Base-by-base conservation (phyloP, 306 rosid genomes). In the Trifolium fragiferum region DNA sequence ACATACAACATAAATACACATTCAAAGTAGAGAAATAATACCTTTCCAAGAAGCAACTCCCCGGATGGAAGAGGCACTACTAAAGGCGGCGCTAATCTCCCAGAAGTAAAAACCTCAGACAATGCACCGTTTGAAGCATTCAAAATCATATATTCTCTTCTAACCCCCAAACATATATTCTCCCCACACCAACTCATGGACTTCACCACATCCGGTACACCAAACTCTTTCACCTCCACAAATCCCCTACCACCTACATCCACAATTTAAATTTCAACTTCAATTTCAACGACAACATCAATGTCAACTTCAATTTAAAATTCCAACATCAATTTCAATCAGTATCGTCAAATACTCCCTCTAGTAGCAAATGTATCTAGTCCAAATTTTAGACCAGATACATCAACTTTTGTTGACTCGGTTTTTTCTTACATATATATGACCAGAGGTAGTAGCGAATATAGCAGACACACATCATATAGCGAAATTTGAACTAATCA, bases 31-130 rank as follows among this genome's bases (percentile, higher is more conserved):
- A 38, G 18, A 47, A 47, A 15, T 3, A 78, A 70, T 75, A 95
- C 99, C 98, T 95, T 95, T 50, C 98, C 97, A 21, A 95, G 98
- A 76, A 95, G 99, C 81, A 95, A 93, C 72, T 95, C 96, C n/a
- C 99, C 99, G 0, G 98, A 87, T 19, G 97, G 97, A 43, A 95
- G 85, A 46, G 99, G 87, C n/a, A 90, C 89, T 4, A 92, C 98
- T 76, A 95, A 73, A 30, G 99, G 99, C 2, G 99, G 96, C 0
- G 98, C 98, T 1, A 95, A 74, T 77, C 99, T 89, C 60, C 99
- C 99, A 0, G 99, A 86, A 58, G 99, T 92, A 79, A 92, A 95
- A 21, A 95, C 90, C 82, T 92, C 92, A 76, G 93, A 81, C 89
- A 92, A 70, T 10, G 96, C 78, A 1, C 98, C 99, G 7, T 78